phyloP scores from a whole-genome alignment of 805 yeast species.

The Yarrowia deformans region DNA sequence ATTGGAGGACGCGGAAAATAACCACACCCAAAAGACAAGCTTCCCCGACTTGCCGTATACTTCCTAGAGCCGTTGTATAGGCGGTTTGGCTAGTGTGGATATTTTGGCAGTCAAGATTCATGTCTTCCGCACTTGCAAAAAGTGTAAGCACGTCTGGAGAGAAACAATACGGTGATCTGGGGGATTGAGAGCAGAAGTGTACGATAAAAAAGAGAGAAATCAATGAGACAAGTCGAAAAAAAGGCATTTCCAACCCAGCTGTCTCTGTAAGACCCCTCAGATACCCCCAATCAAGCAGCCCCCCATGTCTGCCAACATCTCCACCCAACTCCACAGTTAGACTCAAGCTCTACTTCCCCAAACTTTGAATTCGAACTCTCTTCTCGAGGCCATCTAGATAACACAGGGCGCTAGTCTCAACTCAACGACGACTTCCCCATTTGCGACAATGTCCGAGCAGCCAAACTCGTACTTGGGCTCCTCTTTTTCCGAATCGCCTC shows the following conservation, averaged over 20 bases:
- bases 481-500: conserved; percentile 35
- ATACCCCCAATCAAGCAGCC: no score
- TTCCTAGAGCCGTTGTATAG: background rate
- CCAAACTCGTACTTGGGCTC: conserved; percentile 36
- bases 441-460: conserved; percentile 14
- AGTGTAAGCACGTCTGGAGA: background rate
- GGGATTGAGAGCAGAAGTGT: no score
- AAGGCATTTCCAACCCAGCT: no score
- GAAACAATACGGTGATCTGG: no score
- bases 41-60: no score
- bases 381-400: conserved; percentile 29
- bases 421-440: conserved; percentile 1
- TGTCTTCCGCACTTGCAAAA: no score
- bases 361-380: conserved; percentile 16
- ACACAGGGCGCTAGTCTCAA: conserved; percentile 3
- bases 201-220: no score
- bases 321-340: background rate
- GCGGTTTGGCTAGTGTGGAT: background rate
- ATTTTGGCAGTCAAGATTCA: no score
- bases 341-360: conserved; percentile 11
- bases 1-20: background rate
- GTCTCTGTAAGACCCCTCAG: no score
- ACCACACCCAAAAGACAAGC: no score
- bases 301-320: background rate
- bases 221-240: no score